Percentiles rank a stretch among this genome's conserved stretches.
Evolutionary conservation across 306 rosid genomes (phyloP).

Genomic region (Arachis hypogaea): DNA sequence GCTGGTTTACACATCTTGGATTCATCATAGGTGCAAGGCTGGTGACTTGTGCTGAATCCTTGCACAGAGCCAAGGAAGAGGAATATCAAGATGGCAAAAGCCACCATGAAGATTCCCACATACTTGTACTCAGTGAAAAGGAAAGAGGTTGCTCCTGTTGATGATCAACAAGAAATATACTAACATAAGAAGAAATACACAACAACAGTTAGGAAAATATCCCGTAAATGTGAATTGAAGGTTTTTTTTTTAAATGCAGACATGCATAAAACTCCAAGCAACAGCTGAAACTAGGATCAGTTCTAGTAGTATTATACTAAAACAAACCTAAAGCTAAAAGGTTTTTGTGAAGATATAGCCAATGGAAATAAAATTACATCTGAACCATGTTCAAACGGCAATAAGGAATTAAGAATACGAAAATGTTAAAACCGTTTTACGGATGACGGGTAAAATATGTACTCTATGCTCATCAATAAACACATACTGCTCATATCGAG

Average conservation of each 20-base stretch:
- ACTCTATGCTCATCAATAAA: constrained; percentile 5
- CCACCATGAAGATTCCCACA: constrained; percentile 83
- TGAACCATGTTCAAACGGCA: background rate
- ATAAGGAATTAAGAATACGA: background rate
- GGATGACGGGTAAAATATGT: background rate
- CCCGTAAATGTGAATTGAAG: too few species aligned
- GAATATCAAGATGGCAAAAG: constrained; percentile 84
- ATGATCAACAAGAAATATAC: constrained; percentile 26
- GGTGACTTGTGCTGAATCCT: constrained; percentile 83
- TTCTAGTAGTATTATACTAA: background rate
- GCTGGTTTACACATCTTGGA: constrained; percentile 85
- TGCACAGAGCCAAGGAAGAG: constrained; percentile 95
- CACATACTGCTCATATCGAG: background rate
- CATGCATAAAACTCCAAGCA: background rate
- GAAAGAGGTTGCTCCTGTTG: constrained; percentile 90
- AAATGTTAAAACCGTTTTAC: background rate
- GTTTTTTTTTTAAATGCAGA: background rate
- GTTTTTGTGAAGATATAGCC: too few species aligned
- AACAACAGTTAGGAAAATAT: background rate
- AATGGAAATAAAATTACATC: background rate
- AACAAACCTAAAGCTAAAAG: background rate
- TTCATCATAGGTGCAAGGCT: constrained; percentile 64
- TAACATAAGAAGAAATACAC: background rate
- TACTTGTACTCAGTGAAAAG: constrained; percentile 84
- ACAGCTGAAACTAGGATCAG: background rate